These are phyloP conservation scores for Wakefieldia striispora DNA, from an alignment of 768 basidiomycete genomes.

Conservation along the genomic window DNA sequence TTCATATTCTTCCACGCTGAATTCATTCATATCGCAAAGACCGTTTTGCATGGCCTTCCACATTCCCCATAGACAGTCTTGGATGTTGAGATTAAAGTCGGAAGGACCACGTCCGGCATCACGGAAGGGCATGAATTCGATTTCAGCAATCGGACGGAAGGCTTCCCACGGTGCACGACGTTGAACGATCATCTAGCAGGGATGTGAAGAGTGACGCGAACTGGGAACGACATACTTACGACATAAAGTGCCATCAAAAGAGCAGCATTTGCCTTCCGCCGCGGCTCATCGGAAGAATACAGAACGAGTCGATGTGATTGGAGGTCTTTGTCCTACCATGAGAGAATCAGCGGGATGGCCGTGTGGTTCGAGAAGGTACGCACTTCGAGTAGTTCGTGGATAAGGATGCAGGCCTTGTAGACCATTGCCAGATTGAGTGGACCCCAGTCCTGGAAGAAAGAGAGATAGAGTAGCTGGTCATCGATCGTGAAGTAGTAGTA, in stretches of 20 bases:
- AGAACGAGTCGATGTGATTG: conserved; percentile 75
- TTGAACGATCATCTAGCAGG: conserved; percentile 83
- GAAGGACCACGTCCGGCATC: conserved; percentile 92
- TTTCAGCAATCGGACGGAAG: conserved; percentile 87
- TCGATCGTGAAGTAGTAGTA: conserved; percentile 94
- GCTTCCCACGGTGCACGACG: conserved; percentile 91
- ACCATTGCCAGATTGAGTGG: conserved; percentile 92
- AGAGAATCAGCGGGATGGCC: conserved; percentile 21
- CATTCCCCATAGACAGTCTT: conserved; percentile 86
- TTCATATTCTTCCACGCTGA: conserved; percentile 91
- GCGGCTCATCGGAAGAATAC: conserved; percentile 84
- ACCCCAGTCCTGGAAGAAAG: conserved; percentile 95
- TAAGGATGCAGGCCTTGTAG: conserved; percentile 87
- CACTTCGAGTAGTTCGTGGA: conserved; percentile 86
- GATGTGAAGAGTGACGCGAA: conserved; percentile 17
- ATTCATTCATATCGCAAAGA: conserved; percentile 92
- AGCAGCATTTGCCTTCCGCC: conserved; percentile 90
- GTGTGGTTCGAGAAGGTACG: conserved; percentile 19
- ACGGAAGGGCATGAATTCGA: conserved; percentile 93
- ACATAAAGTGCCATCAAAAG: conserved; percentile 92
- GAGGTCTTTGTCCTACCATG: conserved; percentile 67
- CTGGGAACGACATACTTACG: conserved; percentile 47
- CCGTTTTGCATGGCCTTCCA: conserved; percentile 92
- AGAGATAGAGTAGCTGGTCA: conserved; percentile 87
- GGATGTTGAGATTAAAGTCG: conserved; percentile 91